Evolutionary conservation across 176 grass and related monocot genomes (phyloP).

Genomic region (Saccharum officinarum): DNA sequence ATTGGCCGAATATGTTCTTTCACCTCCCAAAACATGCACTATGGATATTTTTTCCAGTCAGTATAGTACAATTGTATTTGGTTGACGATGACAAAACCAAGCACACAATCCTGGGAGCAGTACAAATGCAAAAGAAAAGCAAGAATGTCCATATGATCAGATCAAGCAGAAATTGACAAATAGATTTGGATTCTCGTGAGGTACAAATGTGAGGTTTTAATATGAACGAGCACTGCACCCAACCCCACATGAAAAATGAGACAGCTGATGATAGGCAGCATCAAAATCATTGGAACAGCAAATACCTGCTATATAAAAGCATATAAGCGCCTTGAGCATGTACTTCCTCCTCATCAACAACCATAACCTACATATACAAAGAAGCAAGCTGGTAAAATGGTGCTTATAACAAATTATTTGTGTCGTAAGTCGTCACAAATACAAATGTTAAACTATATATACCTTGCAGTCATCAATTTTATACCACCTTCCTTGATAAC

Average conservation of each 20-base stretch:
- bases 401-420: conserved; percentile 8
- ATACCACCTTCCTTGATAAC: conserved; percentile 63
- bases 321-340: conserved; percentile 98
- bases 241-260: conserved; percentile 5
- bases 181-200: conserved; percentile 15
- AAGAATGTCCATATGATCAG: conserved; percentile 22
- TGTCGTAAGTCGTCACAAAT: not conserved
- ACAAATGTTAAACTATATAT: conserved; percentile 44
- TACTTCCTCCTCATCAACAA: conserved; percentile 80
- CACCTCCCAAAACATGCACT: not conserved
- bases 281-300: conserved; percentile 21
- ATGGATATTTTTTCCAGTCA: not conserved
- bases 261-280: not conserved
- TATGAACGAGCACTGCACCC: not conserved
- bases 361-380: conserved; percentile 61
- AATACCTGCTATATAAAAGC: conserved; percentile 93
- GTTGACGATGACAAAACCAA: conserved; percentile 10
- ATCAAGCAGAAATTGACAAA: conserved; percentile 22
- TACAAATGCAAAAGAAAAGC: conserved; percentile 18
- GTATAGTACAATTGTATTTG: not conserved
- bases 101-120: conserved; percentile 2
- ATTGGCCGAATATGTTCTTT: not conserved
- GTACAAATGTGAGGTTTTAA: not conserved
- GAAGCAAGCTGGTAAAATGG: conserved; percentile 21
- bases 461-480: conserved; percentile 98